phyloP scores from a whole-genome alignment of 208 protist genomes.

The Trichomonas gallinae region DNA sequence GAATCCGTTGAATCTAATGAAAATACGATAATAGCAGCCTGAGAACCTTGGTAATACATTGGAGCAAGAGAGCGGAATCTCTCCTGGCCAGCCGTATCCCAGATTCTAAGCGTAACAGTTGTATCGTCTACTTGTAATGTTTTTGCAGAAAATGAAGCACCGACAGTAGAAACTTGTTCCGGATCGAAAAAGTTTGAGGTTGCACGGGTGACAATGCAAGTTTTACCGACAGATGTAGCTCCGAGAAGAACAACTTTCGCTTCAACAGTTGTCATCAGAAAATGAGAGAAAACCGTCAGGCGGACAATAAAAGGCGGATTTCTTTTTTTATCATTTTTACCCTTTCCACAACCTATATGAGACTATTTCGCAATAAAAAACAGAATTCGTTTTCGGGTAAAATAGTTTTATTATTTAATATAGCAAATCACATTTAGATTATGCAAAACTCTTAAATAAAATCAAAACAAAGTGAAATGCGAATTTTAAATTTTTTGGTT shows the following conservation, averaged over 20 bases:
- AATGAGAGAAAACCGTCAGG: not conserved
- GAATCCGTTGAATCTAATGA: slow-evolving; percentile 31
- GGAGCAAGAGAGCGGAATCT: slow-evolving; percentile 39
- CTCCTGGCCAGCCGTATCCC: slow-evolving; percentile 38
- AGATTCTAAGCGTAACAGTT: slow-evolving; percentile 34
- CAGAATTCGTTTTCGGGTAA: too few relatives aligned
- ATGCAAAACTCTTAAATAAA: too few relatives aligned
- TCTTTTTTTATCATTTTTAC: too few relatives aligned
- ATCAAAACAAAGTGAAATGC: too few relatives aligned
- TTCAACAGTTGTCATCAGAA: not conserved
- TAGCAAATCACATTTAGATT: too few relatives aligned
- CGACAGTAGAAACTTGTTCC: slow-evolving; percentile 34
- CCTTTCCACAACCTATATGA: too few relatives aligned
- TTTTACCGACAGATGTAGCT: slow-evolving; percentile 39
- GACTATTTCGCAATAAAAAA: too few relatives aligned
- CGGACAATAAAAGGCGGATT: not conserved
- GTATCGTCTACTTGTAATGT: not conserved
- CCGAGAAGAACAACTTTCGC: slow-evolving; percentile 38
- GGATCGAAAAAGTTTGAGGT: slow-evolving; percentile 31
- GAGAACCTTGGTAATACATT: slow-evolving; percentile 47
- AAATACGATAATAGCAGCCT: slow-evolving; percentile 44
- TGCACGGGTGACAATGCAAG: slow-evolving; percentile 33
- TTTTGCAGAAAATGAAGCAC: slow-evolving; percentile 32
- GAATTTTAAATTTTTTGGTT: too few relatives aligned
- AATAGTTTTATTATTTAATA: too few relatives aligned